Percentiles rank a stretch among this genome's conserved stretches.
Evolutionary conservation across 2,329 filamentous ascomycete genomes (phyloP).

Genomic region (Xylariales sp.): DNA sequence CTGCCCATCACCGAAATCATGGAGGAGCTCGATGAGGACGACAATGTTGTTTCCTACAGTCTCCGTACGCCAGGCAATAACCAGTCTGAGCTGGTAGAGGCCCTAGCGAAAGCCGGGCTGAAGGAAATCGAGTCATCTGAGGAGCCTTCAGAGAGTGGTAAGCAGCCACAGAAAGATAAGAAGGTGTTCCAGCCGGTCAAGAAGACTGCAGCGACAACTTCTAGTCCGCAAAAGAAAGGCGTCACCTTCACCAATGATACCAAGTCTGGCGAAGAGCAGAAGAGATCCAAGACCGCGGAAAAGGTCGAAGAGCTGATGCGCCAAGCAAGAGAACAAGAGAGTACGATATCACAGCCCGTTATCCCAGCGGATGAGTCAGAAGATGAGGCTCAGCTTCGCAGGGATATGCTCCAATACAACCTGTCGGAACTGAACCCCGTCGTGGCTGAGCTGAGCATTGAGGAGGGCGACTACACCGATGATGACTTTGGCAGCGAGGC

Average conservation of each 20-base stretch:
- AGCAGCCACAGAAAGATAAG: background rate
- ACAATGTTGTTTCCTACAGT: constrained; percentile 69
- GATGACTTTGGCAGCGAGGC: constrained; percentile 48
- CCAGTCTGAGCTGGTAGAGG: constrained; percentile 64
- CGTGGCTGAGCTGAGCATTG: constrained; percentile 85
- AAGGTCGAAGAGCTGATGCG: constrained; percentile 54
- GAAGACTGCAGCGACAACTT: background rate
- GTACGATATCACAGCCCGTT: constrained; percentile 44
- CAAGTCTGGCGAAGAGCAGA: constrained; percentile 36
- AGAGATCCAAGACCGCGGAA: constrained; percentile 35
- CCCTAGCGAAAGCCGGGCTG: constrained; percentile 73
- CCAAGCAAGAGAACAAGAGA: constrained; percentile 51
- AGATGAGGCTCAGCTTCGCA: constrained; percentile 75
- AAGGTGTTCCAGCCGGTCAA: background rate
- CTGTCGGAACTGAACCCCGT: constrained; percentile 85
- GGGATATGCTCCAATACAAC: constrained; percentile 88
- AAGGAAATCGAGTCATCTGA: constrained; percentile 31
- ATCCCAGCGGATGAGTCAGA: constrained; percentile 70
- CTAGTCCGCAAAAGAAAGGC: constrained; percentile 42
- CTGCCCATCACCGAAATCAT: constrained; percentile 85
- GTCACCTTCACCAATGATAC: constrained; percentile 62
- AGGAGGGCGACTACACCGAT: constrained; percentile 57
- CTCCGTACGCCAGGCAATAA: constrained; percentile 64
- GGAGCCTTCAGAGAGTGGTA: background rate
- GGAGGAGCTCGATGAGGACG: constrained; percentile 88